These are phyloP conservation scores for Amaranthus tricolor DNA, from an alignment of 179 eudicot species.

Conservation along the genomic window DNA sequence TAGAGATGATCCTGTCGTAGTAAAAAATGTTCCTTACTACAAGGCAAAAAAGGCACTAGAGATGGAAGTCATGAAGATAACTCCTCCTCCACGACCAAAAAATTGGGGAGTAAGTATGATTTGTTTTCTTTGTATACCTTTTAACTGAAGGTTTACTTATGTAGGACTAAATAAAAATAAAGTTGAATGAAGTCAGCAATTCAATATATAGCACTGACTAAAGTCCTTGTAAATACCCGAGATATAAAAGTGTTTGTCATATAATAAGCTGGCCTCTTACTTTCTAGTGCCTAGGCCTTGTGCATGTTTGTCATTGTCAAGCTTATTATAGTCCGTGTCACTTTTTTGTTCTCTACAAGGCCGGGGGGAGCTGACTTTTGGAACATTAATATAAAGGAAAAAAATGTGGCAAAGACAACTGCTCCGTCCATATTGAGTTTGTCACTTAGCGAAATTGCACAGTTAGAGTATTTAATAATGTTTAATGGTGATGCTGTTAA, in stretches of 20 bases:
- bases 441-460: too few species aligned
- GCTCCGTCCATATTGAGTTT: too few species aligned
- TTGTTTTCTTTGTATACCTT: not conserved
- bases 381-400: not conserved
- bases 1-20: slow-evolving; percentile 71
- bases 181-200: not conserved
- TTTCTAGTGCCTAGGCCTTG: not conserved
- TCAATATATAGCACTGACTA: not conserved
- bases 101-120: slow-evolving; percentile 76
- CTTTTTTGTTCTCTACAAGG: not conserved
- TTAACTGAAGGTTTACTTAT: not conserved
- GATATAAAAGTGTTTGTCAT: not conserved
- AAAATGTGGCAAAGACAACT: not conserved
- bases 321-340: not conserved
- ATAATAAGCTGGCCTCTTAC: not conserved
- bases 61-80: slow-evolving; percentile 80
- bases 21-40: slow-evolving; percentile 73
- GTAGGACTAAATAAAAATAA: not conserved
- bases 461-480: too few species aligned
- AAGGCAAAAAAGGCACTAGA: slow-evolving; percentile 76
- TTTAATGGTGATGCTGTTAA: too few species aligned
- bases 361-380: too few species aligned
- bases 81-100: slow-evolving; percentile 87
- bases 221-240: not conserved
- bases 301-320: not conserved